Conservation (phyloP, 768 basidiomycete genomes). For the Suillus luteus region DNA sequence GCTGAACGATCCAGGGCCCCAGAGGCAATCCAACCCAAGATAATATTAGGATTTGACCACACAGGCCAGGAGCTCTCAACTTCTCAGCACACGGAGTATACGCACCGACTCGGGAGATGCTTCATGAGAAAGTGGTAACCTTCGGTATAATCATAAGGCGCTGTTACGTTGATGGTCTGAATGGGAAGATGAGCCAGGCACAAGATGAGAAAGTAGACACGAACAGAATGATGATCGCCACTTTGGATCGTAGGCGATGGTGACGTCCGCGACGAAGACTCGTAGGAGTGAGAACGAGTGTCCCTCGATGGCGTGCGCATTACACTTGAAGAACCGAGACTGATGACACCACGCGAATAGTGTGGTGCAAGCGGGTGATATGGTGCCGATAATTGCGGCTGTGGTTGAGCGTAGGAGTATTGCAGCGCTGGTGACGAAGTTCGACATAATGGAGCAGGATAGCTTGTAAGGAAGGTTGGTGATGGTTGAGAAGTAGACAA, state of each 20-base stretch:
- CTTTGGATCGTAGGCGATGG: conserved; percentile 45
- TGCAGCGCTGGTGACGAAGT: conserved; percentile 39
- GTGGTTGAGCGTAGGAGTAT: conserved; percentile 35
- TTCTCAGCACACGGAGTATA: conserved; percentile 39
- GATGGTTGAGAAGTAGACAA: conserved; percentile 32
- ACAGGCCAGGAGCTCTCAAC: conserved; percentile 43
- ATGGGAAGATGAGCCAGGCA: conserved; percentile 47
- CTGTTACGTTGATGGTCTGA: conserved; percentile 61
- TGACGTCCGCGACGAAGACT: conserved; percentile 38
- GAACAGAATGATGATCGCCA: conserved; percentile 33
- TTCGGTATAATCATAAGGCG: conserved; percentile 93
- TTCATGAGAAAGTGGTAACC: conserved; percentile 98
- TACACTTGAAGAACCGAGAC: conserved; percentile 40
- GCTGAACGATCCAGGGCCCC: conserved; percentile 41
- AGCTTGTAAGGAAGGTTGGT: conserved; percentile 32
- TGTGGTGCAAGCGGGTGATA: conserved; percentile 38
- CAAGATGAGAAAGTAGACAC: conserved; percentile 17
- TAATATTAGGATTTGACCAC: conserved; percentile 36
- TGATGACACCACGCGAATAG: conserved; percentile 50
- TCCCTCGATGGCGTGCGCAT: conserved; percentile 32
- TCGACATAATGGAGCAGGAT: conserved; percentile 35
- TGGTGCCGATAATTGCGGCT: conserved; percentile 29
- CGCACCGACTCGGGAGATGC: conserved; percentile 81
- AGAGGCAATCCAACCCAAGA: conserved; percentile 41
- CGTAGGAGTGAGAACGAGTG: conserved; percentile 29